Percentiles rank a stretch among this genome's conserved stretches.
Conservation (phyloP, 2,329 filamentous ascomycete genomes). For the Penicillium sp. region DNA sequence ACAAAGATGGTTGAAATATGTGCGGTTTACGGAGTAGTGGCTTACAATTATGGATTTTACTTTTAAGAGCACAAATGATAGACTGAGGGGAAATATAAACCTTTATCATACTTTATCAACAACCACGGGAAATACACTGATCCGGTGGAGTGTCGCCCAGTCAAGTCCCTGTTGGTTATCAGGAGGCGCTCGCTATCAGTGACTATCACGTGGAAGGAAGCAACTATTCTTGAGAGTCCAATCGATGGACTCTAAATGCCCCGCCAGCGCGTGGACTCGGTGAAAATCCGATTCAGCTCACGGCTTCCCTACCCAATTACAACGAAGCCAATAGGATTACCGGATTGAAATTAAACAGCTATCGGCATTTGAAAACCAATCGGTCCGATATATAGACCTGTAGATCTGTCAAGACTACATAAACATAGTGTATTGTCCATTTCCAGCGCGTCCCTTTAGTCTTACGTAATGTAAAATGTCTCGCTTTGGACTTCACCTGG, state of each 20-base stretch:
- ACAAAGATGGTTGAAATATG: not conserved
- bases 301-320: no score
- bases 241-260: not conserved
- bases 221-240: not conserved
- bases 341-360: no score
- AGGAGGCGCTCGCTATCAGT: not conserved
- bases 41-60: no score
- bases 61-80: not conserved
- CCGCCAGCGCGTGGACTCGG: not conserved
- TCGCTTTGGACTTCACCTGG: no score
- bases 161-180: not conserved
- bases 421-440: no score
- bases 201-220: not conserved
- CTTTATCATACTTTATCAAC: not conserved
- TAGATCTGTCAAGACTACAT: no score
- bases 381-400: no score
- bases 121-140: not conserved
- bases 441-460: no score
- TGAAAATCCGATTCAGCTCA: not conserved
- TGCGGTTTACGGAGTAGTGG: no score
- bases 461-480: no score
- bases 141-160: not conserved
- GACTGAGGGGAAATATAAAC: not conserved
- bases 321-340: no score
- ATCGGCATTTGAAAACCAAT: no score